These are phyloP conservation scores for Neurospora sp. DNA, from an alignment of 495 filamentous ascomycete species.

Conservation along the genomic window DNA sequence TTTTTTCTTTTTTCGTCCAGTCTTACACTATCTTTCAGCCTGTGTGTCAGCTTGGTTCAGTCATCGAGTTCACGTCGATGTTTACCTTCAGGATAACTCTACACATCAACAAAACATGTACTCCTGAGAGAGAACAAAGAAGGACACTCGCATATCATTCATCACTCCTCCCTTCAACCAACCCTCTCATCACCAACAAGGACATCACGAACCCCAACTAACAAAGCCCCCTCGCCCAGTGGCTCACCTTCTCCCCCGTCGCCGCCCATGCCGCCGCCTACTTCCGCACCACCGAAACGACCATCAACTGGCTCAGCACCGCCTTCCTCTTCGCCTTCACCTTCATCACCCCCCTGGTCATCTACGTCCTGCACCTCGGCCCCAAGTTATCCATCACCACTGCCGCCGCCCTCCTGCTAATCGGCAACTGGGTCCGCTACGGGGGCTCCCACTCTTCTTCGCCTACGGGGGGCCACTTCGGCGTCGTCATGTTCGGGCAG, in stretches of 20 bases:
- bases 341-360: conserved; percentile 57
- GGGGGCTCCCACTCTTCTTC: conserved; percentile 52
- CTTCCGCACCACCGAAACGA: conserved; percentile 62
- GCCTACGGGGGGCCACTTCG: conserved; percentile 44
- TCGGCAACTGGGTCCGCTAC: conserved; percentile 92
- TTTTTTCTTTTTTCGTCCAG: neutral
- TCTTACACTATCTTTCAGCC: neutral
- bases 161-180: neutral
- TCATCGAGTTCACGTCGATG: neutral
- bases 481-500: conserved; percentile 87
- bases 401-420: conserved; percentile 60
- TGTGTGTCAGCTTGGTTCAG: neutral
- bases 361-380: conserved; percentile 70
- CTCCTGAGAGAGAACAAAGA: too few relatives aligned
- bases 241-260: conserved; percentile 87
- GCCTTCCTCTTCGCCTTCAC: conserved; percentile 79
- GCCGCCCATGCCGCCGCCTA: conserved; percentile 66
- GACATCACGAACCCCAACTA: neutral
- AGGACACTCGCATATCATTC: neutral
- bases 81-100: neutral
- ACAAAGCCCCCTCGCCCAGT: conserved; percentile 39
- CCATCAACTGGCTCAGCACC: conserved; percentile 89
- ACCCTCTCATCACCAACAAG: neutral
- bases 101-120: too few relatives aligned
- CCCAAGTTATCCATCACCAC: conserved; percentile 70